These are phyloP conservation scores for Gloeostereum incarnatum DNA, from an alignment of 768 basidiomycete genomes.

Conservation along the genomic window DNA sequence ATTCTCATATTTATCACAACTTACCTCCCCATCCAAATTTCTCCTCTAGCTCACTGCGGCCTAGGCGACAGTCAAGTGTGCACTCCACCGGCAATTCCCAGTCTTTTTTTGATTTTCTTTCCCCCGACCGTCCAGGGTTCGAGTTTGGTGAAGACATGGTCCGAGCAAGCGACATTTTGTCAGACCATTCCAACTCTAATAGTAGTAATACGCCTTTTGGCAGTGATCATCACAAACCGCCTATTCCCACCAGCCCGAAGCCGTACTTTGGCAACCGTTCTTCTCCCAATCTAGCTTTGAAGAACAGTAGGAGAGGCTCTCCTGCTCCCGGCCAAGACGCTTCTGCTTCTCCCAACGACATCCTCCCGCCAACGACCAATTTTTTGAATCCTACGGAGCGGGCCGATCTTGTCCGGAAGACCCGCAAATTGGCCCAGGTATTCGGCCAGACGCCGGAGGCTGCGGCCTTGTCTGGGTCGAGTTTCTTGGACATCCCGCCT, in stretches of 20 bases:
- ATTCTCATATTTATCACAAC: too few relatives aligned
- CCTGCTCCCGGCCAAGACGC: too few relatives aligned
- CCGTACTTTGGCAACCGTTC: constrained; percentile 25
- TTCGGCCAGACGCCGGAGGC: constrained; percentile 58
- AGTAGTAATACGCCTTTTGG: too few relatives aligned
- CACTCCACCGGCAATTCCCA: background rate
- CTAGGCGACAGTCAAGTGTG: too few relatives aligned
- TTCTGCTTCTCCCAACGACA: constrained; percentile 3
- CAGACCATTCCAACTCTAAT: too few relatives aligned
- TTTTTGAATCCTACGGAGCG: constrained; percentile 55
- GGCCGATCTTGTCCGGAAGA: constrained; percentile 61
- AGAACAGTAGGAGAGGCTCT: too few relatives aligned
- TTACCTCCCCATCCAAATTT: too few relatives aligned
- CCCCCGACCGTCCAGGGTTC: too few relatives aligned
- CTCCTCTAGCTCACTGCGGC: too few relatives aligned
- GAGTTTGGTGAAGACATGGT: too few relatives aligned
- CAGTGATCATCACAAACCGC: too few relatives aligned
- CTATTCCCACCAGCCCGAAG: constrained; percentile 36
- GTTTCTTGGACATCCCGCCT: constrained; percentile 14
- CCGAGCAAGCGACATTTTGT: too few relatives aligned
- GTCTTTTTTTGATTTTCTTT: background rate
- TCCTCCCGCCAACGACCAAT: constrained; percentile 58
- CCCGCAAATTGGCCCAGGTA: constrained; percentile 74
- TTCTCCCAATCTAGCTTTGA: constrained; percentile 5
- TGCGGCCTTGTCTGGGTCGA: background rate